phyloP scores from a whole-genome alignment of 768 basidiomycete species.

The Kwoniella heveanensis region DNA sequence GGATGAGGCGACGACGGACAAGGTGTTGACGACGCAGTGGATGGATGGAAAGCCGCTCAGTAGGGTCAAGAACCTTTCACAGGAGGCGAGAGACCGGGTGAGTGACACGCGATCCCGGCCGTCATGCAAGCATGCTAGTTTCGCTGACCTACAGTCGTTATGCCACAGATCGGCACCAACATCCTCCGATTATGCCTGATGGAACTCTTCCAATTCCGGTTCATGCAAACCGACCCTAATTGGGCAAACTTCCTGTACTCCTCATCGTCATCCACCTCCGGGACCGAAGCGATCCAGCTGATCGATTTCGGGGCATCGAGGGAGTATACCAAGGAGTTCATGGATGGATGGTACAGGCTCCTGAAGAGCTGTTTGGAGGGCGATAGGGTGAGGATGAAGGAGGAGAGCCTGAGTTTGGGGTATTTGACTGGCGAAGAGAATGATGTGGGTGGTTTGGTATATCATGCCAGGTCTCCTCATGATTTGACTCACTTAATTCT shows the following conservation, averaged over 20 bases:
- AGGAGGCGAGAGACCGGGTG: slow-evolving; percentile 74
- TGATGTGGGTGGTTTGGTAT: slow-evolving; percentile 61
- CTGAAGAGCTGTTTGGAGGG: slow-evolving; percentile 74
- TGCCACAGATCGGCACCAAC: slow-evolving; percentile 73
- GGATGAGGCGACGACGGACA: slow-evolving; percentile 75
- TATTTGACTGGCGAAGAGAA: slow-evolving; percentile 89
- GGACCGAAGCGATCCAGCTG: slow-evolving; percentile 67
- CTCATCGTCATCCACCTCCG: slow-evolving; percentile 12
- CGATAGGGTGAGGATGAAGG: slow-evolving; percentile 68
- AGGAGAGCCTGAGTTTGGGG: slow-evolving; percentile 76
- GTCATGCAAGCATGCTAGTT: too few relatives aligned
- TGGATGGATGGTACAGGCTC: slow-evolving; percentile 82
- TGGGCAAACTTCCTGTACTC: slow-evolving; percentile 98
- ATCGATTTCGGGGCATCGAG: slow-evolving; percentile 97
- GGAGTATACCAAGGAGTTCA: slow-evolving; percentile 79
- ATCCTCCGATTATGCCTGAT: slow-evolving; percentile 82
- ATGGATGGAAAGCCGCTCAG: slow-evolving; percentile 81
- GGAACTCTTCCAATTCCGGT: slow-evolving; percentile 84
- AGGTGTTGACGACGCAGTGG: slow-evolving; percentile 85
- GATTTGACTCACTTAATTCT: too few relatives aligned
- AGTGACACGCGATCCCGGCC: slow-evolving; percentile 24
- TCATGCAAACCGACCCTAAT: slow-evolving; percentile 99
- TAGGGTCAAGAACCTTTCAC: slow-evolving; percentile 60
- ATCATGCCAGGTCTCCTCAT: too few relatives aligned
- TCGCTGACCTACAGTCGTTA: too few relatives aligned